These are phyloP conservation scores for Sindora glabra DNA, from an alignment of 306 rosid species.

Conservation along the genomic window DNA sequence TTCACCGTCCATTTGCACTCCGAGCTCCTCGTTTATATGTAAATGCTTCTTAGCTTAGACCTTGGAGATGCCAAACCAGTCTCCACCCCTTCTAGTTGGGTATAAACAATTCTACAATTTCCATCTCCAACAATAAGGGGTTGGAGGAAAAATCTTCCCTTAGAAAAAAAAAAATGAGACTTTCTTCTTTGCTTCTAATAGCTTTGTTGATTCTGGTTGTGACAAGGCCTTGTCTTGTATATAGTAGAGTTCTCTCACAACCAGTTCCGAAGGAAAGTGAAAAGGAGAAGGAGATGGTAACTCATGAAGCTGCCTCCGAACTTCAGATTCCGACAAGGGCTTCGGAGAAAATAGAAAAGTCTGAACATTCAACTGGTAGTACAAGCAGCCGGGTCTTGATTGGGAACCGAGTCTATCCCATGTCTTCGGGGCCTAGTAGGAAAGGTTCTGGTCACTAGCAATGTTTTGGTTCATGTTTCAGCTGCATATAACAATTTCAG, in stretches of 20 bases:
- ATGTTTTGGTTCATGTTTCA: no score
- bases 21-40: slow-evolving; percentile 17
- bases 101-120: slow-evolving; percentile 22
- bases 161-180: slow-evolving; percentile 33
- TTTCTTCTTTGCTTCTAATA: slow-evolving; percentile 5
- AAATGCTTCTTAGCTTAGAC: slow-evolving; percentile 16
- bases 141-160: slow-evolving; percentile 9
- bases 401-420: slow-evolving; percentile 22
- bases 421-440: slow-evolving; percentile 81
- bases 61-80: slow-evolving; percentile 52
- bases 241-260: slow-evolving; percentile 32
- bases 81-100: slow-evolving; percentile 43
- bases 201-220: slow-evolving; percentile 21
- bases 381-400: slow-evolving; percentile 19
- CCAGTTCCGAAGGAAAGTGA: slow-evolving; percentile 13
- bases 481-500: no score
- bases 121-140: slow-evolving; percentile 5
- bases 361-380: background rate
- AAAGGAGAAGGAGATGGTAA: background rate
- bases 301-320: slow-evolving; percentile 7
- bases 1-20: slow-evolving; percentile 56
- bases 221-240: slow-evolving; percentile 16
- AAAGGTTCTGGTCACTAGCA: slow-evolving; percentile 77
- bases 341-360: slow-evolving; percentile 2
- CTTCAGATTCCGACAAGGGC: background rate